These are phyloP conservation scores for Bruguiera gymnorhiza DNA, from an alignment of 345 rosid genomes.

Conservation along the genomic window DNA sequence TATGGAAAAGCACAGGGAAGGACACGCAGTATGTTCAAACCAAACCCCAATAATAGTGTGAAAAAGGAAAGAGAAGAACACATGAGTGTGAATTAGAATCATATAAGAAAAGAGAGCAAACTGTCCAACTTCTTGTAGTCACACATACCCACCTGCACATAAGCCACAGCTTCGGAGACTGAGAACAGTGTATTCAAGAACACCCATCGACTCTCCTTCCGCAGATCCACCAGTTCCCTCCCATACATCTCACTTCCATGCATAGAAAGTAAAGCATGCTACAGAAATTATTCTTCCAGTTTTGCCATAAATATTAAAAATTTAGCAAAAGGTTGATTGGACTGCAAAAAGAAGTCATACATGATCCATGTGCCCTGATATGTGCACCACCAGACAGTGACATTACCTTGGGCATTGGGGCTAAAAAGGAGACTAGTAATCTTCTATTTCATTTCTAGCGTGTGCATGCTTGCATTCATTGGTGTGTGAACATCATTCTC, in stretches of 20 bases:
- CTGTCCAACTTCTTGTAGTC: background rate
- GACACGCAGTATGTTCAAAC: too few species aligned
- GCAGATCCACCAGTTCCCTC: conserved; percentile 88
- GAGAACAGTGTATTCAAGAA: conserved; percentile 92
- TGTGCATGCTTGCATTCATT: background rate
- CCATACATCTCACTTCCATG: conserved; percentile 85
- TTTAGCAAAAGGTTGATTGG: too few species aligned
- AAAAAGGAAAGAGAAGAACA: background rate
- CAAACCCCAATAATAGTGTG: too few species aligned
- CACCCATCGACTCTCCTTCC: conserved; percentile 88
- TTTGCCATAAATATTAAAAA: conserved; percentile 16
- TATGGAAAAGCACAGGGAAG: background rate
- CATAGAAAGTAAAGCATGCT: conserved; percentile 40
- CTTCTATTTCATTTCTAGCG: too few species aligned
- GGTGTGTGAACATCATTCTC: background rate
- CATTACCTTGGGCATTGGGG: background rate
- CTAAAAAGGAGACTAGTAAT: background rate
- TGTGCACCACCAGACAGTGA: background rate
- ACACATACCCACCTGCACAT: conserved; percentile 61
- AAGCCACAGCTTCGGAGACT: conserved; percentile 94
- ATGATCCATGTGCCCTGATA: background rate
- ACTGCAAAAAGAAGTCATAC: too few species aligned
- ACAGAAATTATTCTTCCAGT: conserved; percentile 29
- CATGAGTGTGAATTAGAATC: background rate
- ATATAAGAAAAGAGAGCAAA: background rate